Evolutionary conservation across 805 yeast genomes (phyloP), one percentile per base, ranked within the genome.

Genomic region (Nakazawaea pomicola): DNA sequence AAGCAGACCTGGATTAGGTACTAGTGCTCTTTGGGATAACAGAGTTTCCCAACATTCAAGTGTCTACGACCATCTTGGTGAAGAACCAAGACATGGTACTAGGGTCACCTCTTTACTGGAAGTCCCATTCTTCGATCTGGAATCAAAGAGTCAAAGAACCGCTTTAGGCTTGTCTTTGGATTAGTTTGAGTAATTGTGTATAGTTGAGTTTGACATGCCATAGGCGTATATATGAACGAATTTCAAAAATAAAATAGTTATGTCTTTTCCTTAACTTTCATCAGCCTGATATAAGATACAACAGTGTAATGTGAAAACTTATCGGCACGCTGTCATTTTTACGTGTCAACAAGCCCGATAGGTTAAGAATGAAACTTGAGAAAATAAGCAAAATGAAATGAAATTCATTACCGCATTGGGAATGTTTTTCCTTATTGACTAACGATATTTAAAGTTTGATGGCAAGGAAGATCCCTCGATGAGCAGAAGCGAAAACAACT

Each of bases 31-130:
- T 31, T 72, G 77, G 76, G 76, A 71, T 49, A 72, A 71, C 60
- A 61, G 76, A 58, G 47, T 64, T 28, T 57, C 70, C 38, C 67
- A 68, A 45, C 74, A 70, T 50, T 58, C 58, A 49, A 67, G 70
- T n/a, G 62, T 68, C 21, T 61, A 67, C 64, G 74, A 68, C 50
- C 68, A 70, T 37, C 29, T 40, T 21, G 49, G 32, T 20, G 36
- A 33, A 12, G 56, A 52, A 34, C 58, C 68, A 14, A 62, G 78
- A 58, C 80, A 74, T 46, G 80, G 76, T 28, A 69, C 73, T 9
- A 70, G 82, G 50, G 74, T 70, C 24, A 71, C 76, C 1, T 56
- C 79, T 1, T 63, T 76, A 46, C 82, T 77, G 16, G 80, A 76
- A 46, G 52, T 58, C 37, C 83, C 82, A 2, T 66, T 41, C 58